These are phyloP conservation scores for Salinomyces thailandicus DNA, from an alignment of 2,329 filamentous ascomycete species.

Conservation along the genomic window DNA sequence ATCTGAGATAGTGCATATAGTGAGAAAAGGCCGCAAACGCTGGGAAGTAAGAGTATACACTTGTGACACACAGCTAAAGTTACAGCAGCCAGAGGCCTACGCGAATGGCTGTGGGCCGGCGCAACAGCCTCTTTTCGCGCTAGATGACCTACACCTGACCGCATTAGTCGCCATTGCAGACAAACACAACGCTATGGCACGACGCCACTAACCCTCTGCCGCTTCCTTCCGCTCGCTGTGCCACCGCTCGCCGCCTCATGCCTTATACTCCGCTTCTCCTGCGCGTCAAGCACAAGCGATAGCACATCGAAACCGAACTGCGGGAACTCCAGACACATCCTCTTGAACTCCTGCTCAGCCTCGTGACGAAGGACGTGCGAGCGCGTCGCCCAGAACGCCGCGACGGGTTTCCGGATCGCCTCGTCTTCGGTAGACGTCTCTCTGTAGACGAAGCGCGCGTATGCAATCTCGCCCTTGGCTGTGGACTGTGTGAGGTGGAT, in stretches of 20 bases:
- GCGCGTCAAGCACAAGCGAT: slow-evolving; percentile 47
- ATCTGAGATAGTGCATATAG: too few species aligned
- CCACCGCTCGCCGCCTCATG: slow-evolving; percentile 30
- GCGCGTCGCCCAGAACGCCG: slow-evolving; percentile 80
- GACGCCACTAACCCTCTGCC: slow-evolving; percentile 24
- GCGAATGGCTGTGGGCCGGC: too few species aligned
- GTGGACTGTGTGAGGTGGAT: slow-evolving; percentile 86
- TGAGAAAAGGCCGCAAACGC: too few species aligned
- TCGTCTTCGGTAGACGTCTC: slow-evolving; percentile 60
- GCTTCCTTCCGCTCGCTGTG: slow-evolving; percentile 26
- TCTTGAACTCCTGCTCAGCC: slow-evolving; percentile 74
- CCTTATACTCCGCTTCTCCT: slow-evolving; percentile 35
- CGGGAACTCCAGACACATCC: slow-evolving; percentile 77
- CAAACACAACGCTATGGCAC: not conserved
- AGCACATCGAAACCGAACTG: slow-evolving; percentile 91
- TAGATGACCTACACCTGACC: too few species aligned
- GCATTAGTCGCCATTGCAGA: too few species aligned
- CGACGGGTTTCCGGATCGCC: slow-evolving; percentile 69
- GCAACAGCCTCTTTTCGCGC: too few species aligned
- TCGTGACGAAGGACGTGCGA: slow-evolving; percentile 74
- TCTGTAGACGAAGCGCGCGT: slow-evolving; percentile 82
- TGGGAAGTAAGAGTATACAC: too few species aligned
- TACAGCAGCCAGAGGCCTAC: too few species aligned
- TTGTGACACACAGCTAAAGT: too few species aligned
- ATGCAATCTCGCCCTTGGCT: slow-evolving; percentile 80